phyloP scores from a whole-genome alignment of 345 rosid genomes.

The Salix purpurea region DNA sequence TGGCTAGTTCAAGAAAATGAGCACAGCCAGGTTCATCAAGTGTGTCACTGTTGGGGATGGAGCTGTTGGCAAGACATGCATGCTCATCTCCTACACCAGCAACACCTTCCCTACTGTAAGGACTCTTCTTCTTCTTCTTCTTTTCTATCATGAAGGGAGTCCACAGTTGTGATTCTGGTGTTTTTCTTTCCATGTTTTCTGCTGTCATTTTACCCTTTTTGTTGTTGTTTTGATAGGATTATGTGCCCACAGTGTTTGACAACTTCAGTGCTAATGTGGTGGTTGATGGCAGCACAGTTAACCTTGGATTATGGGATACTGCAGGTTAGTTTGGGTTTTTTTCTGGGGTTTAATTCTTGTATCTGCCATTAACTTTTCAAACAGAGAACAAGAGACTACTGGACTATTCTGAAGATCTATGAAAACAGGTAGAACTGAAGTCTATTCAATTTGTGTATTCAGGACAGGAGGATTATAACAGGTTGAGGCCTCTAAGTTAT shows the following conservation, averaged over 20 bases:
- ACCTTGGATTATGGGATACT: constrained; percentile 54
- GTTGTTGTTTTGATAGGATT: constrained; percentile 28
- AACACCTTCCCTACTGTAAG: constrained; percentile 52
- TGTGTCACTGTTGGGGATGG: constrained; percentile 60
- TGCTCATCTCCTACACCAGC: constrained; percentile 56
- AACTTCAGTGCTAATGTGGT: constrained; percentile 56
- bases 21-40: constrained; percentile 52
- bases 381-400: neutral
- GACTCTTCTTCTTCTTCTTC: neutral
- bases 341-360: neutral
- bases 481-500: constrained; percentile 55
- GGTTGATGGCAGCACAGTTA: constrained; percentile 54
- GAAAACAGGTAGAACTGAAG: neutral
- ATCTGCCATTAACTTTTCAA: neutral
- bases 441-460: constrained; percentile 3
- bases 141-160: neutral
- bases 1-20: constrained; percentile 23
- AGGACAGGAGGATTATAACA: constrained; percentile 61
- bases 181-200: neutral
- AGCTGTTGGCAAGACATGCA: constrained; percentile 53
- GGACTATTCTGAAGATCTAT: neutral
- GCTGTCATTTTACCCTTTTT: neutral
- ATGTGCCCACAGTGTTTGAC: constrained; percentile 53
- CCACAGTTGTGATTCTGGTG: too few species aligned
- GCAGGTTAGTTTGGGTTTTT: constrained; percentile 32